Conservation (phyloP, 306 rosid genomes). For the Pueraria montana region DNA sequence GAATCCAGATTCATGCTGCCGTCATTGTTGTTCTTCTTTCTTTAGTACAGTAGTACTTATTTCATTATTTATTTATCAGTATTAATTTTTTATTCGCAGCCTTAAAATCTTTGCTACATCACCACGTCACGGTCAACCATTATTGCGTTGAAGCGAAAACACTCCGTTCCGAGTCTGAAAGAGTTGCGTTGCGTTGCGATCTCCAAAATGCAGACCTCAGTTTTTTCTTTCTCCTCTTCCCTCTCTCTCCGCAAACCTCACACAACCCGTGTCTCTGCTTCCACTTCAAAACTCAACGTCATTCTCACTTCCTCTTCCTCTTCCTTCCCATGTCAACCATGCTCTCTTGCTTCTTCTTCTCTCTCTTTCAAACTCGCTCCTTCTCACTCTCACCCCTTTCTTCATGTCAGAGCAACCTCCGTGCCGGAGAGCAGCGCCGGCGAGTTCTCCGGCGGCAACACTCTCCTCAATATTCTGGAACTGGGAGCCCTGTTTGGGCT, state of each 20-base stretch:
- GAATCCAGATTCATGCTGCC: background rate
- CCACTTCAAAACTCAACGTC: conserved; percentile 40
- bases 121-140: conserved; percentile 8
- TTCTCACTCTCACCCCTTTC: conserved; percentile 23
- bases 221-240: conserved; percentile 54
- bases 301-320: conserved; percentile 8
- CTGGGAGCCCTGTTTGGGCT: conserved; percentile 78
- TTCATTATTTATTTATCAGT: background rate
- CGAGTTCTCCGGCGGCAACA: conserved; percentile 23
- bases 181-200: conserved; percentile 22
- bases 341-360: conserved; percentile 43
- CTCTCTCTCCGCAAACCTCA: conserved; percentile 47
- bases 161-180: no score
- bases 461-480: conserved; percentile 61
- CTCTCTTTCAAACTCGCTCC: conserved; percentile 59
- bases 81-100: background rate
- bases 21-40: background rate
- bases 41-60: no score
- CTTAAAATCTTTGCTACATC: background rate
- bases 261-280: conserved; percentile 35
- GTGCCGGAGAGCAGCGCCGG: conserved; percentile 65
- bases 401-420: conserved; percentile 66
- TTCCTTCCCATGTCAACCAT: conserved; percentile 58
- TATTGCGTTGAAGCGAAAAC: no score
- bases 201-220: conserved; percentile 73